These are phyloP conservation scores for Clausena lansium DNA, from an alignment of 345 rosid species.

Conservation along the genomic window DNA sequence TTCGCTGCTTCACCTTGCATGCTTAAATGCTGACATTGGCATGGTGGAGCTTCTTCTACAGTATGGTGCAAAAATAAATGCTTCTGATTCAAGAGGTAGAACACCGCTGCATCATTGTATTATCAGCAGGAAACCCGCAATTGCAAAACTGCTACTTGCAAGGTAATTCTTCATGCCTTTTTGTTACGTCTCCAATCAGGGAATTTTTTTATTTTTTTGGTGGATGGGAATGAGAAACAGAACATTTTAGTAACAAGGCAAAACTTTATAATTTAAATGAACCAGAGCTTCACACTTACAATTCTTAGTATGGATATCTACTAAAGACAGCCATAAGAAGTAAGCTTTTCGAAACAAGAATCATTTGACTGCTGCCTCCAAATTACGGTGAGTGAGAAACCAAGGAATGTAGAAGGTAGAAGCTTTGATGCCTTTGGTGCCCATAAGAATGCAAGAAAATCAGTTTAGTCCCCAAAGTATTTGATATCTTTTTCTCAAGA, in stretches of 20 bases:
- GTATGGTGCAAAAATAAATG: slow-evolving; percentile 68
- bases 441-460: neutral
- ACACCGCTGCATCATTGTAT: slow-evolving; percentile 64
- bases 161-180: slow-evolving; percentile 38
- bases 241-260: neutral
- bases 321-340: no score
- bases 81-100: slow-evolving; percentile 51
- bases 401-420: no score
- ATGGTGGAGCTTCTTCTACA: slow-evolving; percentile 78
- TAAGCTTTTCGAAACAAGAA: no score
- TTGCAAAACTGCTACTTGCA: slow-evolving; percentile 57
- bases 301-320: no score
- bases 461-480: neutral
- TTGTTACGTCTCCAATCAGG: neutral
- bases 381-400: no score
- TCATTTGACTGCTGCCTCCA: no score
- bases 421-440: neutral
- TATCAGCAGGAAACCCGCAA: slow-evolving; percentile 47
- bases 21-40: slow-evolving; percentile 68
- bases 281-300: neutral
- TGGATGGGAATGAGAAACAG: neutral
- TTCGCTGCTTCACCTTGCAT: slow-evolving; percentile 79
- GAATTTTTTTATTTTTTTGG: neutral
- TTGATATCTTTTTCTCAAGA: neutral
- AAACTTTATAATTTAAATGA: neutral